Evolutionary conservation across 129 eudicot species (phyloP), one percentile per base, ranked within the genome.

Genomic region (Flaveria bidentis): DNA sequence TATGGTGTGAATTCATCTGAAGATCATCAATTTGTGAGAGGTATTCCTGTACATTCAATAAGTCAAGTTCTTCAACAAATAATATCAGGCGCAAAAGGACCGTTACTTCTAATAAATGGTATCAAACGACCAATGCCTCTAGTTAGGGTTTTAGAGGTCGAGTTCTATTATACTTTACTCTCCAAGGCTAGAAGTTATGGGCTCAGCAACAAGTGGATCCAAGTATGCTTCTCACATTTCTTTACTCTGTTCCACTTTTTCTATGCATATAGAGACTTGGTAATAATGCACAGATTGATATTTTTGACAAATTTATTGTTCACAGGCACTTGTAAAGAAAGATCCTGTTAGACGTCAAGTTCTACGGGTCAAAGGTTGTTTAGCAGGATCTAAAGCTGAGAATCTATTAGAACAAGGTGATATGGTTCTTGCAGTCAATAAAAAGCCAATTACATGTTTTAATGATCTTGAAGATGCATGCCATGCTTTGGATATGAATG

Each of bases 151-250:
- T 84, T 93, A 71, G 98, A 93, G 79, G 97, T 88, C 67, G 98
- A 93, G 78, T 87, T 93, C 71, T 85, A 87, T 84, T 89, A 96
- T 78, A 88, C 91, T 65, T 78, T 90, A 82, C 97, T 93, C 44
- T 93, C 98, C 51, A 93, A 93, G 77, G 97, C 98, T 76, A 89
- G 98, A 77, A 93, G 96, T 85, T 93, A 87, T 76, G 97, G 98
- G 58, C 90, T 90, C 67, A 88, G 91, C 70, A 84, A 90, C 82
- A 76, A 78, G 1, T 93, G 98, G 98, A 86, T 93, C 73, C 86
- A 86, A 86, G 98, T 93, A 86, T 69, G 72, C 39, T 69, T 77
- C 64, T 30, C 51, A n/a, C 13, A 7, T 11, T 73, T 17, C 0
- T 25, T 56, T 18, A 15, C 18, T 58, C 18, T 53, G 13, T 14